These are phyloP conservation scores for Centaurea solstitialis DNA, from an alignment of 129 eudicot genomes.

Conservation along the genomic window DNA sequence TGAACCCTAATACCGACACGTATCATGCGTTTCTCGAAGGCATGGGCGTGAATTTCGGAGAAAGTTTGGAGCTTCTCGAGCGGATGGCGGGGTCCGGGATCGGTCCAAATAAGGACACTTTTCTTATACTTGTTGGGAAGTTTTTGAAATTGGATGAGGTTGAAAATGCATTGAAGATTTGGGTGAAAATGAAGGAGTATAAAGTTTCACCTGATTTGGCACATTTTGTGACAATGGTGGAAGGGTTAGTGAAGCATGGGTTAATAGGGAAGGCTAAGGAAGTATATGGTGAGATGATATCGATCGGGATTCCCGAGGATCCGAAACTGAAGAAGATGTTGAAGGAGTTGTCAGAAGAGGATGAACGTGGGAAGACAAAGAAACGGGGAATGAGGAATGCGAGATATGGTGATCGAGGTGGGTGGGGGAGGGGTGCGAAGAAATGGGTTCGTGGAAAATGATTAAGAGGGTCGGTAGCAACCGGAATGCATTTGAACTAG, in stretches of 20 bases:
- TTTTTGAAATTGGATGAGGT: conserved; percentile 50
- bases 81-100: conserved; percentile 63
- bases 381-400: conserved; percentile 25
- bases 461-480: conserved; percentile 19
- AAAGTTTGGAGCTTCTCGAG: conserved; percentile 56
- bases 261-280: conserved; percentile 62
- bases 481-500: background rate
- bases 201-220: conserved; percentile 49
- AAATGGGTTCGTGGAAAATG: conserved; percentile 29
- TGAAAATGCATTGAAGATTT: conserved; percentile 65
- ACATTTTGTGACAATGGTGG: conserved; percentile 59
- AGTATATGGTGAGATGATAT: conserved; percentile 57
- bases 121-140: conserved; percentile 45
- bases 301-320: conserved; percentile 55
- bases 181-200: conserved; percentile 68
- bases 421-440: conserved; percentile 19
- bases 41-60: conserved; percentile 46
- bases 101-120: conserved; percentile 61
- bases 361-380: conserved; percentile 17
- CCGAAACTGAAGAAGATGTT: conserved; percentile 67
- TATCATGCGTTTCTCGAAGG: conserved; percentile 72
- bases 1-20: conserved; percentile 61
- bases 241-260: conserved; percentile 59
- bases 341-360: conserved; percentile 32
- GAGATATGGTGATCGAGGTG: conserved; percentile 20